Percentiles rank a stretch among this genome's conserved stretches.
Evolutionary conservation across 768 basidiomycete species (phyloP).

Genomic region (Gautieria morchelliformis): DNA sequence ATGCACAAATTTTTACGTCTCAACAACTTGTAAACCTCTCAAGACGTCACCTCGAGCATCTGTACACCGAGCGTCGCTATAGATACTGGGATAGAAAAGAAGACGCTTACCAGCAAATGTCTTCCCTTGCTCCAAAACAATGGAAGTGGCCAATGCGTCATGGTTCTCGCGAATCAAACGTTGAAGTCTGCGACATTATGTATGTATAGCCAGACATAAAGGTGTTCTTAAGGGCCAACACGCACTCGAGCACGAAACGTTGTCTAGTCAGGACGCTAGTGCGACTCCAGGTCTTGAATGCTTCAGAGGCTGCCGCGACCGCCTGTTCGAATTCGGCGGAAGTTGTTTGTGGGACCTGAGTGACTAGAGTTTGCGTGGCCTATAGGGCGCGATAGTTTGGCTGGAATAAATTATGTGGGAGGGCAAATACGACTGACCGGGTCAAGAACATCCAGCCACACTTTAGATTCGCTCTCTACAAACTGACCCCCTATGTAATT

Average conservation of each 20-base stretch:
- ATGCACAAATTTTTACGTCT: slow-evolving; percentile 27
- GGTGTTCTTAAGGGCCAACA: slow-evolving; percentile 9
- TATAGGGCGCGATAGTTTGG: slow-evolving; percentile 21
- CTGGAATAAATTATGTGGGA: not conserved
- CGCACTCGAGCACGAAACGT: slow-evolving; percentile 80
- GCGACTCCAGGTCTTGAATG: slow-evolving; percentile 83
- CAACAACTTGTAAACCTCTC: slow-evolving; percentile 84
- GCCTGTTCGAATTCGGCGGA: slow-evolving; percentile 72
- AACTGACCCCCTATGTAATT: slow-evolving; percentile 91
- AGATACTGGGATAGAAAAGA: not conserved
- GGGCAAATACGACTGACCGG: slow-evolving; percentile 46
- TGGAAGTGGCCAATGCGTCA: slow-evolving; percentile 78
- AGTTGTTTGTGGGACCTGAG: slow-evolving; percentile 85
- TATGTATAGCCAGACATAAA: not conserved
- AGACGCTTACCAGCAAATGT: slow-evolving; percentile 59
- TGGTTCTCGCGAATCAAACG: slow-evolving; percentile 76
- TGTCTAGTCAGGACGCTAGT: slow-evolving; percentile 83
- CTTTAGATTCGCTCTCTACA: slow-evolving; percentile 62
- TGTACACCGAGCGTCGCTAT: slow-evolving; percentile 15
- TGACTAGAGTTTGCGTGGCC: slow-evolving; percentile 87
- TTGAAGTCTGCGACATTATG: slow-evolving; percentile 53
- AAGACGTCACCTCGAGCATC: slow-evolving; percentile 95
- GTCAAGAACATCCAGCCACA: slow-evolving; percentile 85
- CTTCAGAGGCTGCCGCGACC: slow-evolving; percentile 71
- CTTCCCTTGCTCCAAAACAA: slow-evolving; percentile 94